These are phyloP conservation scores for Penicillium verhagenii DNA, from an alignment of 495 filamentous ascomycete genomes.

Conservation along the genomic window DNA sequence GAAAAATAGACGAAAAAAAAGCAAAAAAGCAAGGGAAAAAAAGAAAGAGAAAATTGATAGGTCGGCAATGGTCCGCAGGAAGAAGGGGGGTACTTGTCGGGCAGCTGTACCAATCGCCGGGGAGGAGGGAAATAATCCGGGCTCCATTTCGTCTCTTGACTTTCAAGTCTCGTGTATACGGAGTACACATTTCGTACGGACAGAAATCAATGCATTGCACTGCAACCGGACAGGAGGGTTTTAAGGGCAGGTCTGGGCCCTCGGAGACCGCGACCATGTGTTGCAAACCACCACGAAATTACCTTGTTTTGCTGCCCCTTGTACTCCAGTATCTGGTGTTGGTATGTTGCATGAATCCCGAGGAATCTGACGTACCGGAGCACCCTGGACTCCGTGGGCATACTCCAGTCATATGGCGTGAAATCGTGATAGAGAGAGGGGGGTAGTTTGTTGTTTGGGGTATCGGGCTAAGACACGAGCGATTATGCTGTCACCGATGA, in stretches of 20 bases:
- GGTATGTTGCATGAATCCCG: constrained; percentile 12
- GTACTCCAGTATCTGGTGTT: constrained; percentile 1
- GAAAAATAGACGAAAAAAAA: neutral
- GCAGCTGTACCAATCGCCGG: neutral
- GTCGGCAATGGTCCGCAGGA: neutral
- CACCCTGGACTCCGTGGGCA: neutral
- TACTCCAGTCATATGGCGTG: neutral
- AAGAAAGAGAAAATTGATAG: neutral
- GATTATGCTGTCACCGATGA: constrained; percentile 33
- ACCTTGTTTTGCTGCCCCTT: neutral
- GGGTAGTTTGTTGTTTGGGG: neutral
- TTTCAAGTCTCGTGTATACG: constrained; percentile 1
- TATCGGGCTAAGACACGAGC: constrained; percentile 14
- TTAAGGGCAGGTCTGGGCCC: constrained; percentile 21
- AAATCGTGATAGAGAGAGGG: constrained; percentile 1
- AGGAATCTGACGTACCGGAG: constrained; percentile 3
- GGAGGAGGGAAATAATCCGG: neutral
- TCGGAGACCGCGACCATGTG: constrained; percentile 15
- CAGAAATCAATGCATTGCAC: neutral
- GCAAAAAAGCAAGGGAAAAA: neutral
- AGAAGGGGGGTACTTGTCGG: neutral
- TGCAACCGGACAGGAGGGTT: neutral
- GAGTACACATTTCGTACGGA: neutral
- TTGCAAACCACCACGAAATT: neutral
- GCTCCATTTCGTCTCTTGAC: constrained; percentile 1